Percentiles rank a stretch among this genome's conserved stretches.
phyloP scores from a whole-genome alignment of 768 basidiomycete species.

The Calocybe cyanea region DNA sequence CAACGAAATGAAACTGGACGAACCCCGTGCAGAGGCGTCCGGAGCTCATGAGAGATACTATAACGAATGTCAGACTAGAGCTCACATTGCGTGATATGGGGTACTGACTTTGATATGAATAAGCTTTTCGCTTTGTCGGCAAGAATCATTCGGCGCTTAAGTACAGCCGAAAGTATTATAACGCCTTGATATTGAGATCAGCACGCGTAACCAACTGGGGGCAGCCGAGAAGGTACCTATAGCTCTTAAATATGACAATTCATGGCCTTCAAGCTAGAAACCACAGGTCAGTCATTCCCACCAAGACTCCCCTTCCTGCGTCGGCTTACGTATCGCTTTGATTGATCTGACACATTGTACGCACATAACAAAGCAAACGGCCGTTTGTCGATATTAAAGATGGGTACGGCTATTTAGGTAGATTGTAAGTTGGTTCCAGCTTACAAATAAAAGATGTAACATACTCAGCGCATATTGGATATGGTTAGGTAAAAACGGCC shows the following conservation, averaged over 20 bases:
- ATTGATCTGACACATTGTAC: slow-evolving; percentile 80
- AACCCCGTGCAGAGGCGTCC: slow-evolving; percentile 90
- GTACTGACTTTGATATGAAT: slow-evolving; percentile 82
- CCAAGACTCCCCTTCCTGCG: neutral
- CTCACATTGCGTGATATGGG: neutral
- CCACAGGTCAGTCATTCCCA: slow-evolving; percentile 1
- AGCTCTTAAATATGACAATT: slow-evolving; percentile 87
- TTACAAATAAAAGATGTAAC: slow-evolving; percentile 23
- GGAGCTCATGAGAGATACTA: slow-evolving; percentile 87
- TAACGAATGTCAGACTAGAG: neutral
- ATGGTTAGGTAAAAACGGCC: slow-evolving; percentile 74
- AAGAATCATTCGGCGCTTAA: slow-evolving; percentile 89
- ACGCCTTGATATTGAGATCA: slow-evolving; percentile 47
- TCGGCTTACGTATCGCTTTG: slow-evolving; percentile 65
- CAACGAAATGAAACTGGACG: slow-evolving; percentile 17
- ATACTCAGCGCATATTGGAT: slow-evolving; percentile 87
- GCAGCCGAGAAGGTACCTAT: slow-evolving; percentile 49
- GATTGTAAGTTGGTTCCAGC: neutral
- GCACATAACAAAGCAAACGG: slow-evolving; percentile 90
- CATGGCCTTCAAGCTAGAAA: slow-evolving; percentile 78
- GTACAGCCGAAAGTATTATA: slow-evolving; percentile 88
- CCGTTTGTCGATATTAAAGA: slow-evolving; percentile 89
- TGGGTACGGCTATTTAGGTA: slow-evolving; percentile 66
- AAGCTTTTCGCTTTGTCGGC: slow-evolving; percentile 93
- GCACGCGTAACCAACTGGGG: neutral